Percentiles rank a stretch among this genome's conserved stretches.
Evolutionary conservation across 2,329 filamentous ascomycete species (phyloP).

Genomic region (Fusarium zealandicum): DNA sequence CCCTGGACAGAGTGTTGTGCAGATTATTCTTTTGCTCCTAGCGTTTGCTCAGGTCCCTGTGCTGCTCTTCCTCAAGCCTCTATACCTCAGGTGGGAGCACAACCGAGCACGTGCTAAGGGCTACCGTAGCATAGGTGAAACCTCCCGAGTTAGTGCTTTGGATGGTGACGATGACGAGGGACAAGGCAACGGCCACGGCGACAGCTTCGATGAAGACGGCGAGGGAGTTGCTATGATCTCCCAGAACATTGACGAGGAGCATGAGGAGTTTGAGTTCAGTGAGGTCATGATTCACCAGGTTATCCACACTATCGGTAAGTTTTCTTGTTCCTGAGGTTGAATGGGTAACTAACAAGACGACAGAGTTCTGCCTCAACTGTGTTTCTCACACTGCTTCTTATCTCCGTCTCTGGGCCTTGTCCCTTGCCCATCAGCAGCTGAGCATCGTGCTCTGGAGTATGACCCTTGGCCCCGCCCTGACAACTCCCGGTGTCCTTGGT

Average conservation of each 20-base stretch:
- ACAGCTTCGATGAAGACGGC: conserved; percentile 68
- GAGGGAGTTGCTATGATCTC: conserved; percentile 89
- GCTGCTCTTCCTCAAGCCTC: conserved; percentile 91
- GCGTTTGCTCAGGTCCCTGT: conserved; percentile 89
- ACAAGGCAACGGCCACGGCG: conserved; percentile 63
- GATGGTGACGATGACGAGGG: conserved; percentile 82
- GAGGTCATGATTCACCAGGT: conserved; percentile 99
- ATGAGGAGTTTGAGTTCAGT: conserved; percentile 96
- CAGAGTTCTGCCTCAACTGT: conserved; percentile 98
- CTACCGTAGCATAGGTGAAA: conserved; percentile 93
- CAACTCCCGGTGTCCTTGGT: conserved; percentile 69
- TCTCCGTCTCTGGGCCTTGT: conserved; percentile 96
- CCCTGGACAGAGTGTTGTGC: conserved; percentile 75
- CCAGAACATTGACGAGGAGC: conserved; percentile 82
- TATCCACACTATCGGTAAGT: conserved; percentile 95
- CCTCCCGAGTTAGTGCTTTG: conserved; percentile 83
- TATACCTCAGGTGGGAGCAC: conserved; percentile 93
- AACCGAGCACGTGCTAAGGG: conserved; percentile 87
- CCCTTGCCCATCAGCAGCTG: conserved; percentile 96
- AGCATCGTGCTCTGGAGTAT: conserved; percentile 96
- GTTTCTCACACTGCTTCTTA: conserved; percentile 99
- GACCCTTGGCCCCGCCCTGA: conserved; percentile 84
- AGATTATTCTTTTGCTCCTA: conserved; percentile 79
- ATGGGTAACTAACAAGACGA: conserved; percentile 40
- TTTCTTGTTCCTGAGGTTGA: neutral